Evolutionary conservation across 768 basidiomycete species (phyloP), one percentile per base, ranked within the genome.

Genomic region (Auriscalpium microsporum): DNA sequence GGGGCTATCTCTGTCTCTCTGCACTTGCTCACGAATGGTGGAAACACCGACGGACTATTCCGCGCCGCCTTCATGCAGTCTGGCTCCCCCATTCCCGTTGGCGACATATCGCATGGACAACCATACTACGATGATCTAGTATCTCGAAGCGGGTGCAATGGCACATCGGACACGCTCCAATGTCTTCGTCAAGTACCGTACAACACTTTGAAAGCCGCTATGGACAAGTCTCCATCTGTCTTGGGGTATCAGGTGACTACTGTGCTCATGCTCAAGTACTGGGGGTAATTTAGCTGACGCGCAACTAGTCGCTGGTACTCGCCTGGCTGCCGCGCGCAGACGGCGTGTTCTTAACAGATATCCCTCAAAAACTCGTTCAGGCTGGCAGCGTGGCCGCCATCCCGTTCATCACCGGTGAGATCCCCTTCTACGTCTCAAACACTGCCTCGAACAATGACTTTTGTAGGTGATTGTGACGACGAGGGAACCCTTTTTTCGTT

Each of bases 151-250:
- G 71, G 71, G 1, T 81, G 79, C 58, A 16, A 66, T 0, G 55
- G 60, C 1, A 55, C 69, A 2, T 14, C 54, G 0, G 73, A 77
- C 57, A 76, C 72, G 2, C 62, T 80, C 1, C 59, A 62, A 2
- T 80, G 79, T 58, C 64, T 81, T 11, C 71, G 77, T 4, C 51
- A 56, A 0, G 70, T 68, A 8, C 69, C 74, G 0, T 73, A 67
- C 40, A 54, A 55, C 0, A 51, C 44, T 8, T 56, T 79, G 9
- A 49, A 66, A 52, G 53, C 52, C 2, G 73, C 74, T 0, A 52
- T 76, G 45, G 63, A 72, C 50, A 11, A 57, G 10, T 63, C 67
- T 19, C 69, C 73, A 0, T 54, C 52, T 10, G 17, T 71, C 2
- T 63, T 71, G 45, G 48, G 63, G 1, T 71, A 66, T 57, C 63